Percentiles rank a stretch among this genome's conserved stretches.
These are phyloP conservation scores for Boletus sp. DNA, from an alignment of 768 basidiomycete genomes.

Conservation along the genomic window DNA sequence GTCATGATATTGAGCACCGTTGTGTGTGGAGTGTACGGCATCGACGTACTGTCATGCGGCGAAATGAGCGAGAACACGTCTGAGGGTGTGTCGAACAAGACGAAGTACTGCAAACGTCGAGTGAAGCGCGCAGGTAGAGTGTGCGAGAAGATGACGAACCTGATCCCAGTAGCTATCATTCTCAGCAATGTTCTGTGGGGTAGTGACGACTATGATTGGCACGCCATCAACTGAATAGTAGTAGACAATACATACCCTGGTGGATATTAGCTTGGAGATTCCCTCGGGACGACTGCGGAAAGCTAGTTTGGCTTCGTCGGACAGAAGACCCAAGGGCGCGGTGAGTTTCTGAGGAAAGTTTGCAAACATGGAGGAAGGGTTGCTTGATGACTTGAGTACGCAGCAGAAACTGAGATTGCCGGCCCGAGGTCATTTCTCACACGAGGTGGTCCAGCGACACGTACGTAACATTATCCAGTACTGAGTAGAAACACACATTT, in stretches of 20 bases:
- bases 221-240: background rate
- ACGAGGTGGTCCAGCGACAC: too few relatives aligned
- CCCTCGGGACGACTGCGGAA: conserved; percentile 84
- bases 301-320: conserved; percentile 86
- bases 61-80: conserved; percentile 90
- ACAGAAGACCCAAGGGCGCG: conserved; percentile 73
- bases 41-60: conserved; percentile 72
- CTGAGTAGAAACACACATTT: too few relatives aligned
- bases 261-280: conserved; percentile 69
- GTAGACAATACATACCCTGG: conserved; percentile 53
- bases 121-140: background rate
- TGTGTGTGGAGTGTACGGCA: background rate
- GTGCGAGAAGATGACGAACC: conserved; percentile 40
- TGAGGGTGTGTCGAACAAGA: conserved; percentile 84
- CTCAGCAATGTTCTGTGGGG: conserved; percentile 63
- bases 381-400: background rate
- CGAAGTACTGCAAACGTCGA: conserved; percentile 57
- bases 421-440: conserved; percentile 4
- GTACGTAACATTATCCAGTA: too few relatives aligned
- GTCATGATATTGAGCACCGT: conserved; percentile 7
- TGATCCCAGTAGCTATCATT: conserved; percentile 90
- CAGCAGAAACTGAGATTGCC: background rate
- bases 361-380: conserved; percentile 50
- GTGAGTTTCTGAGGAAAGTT: conserved; percentile 71
- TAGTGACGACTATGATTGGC: conserved; percentile 4